Percentiles rank a stretch among this genome's conserved stretches.
phyloP scores from a whole-genome alignment of 352 stramenopile species.

The Phytophthora boehmeriae region DNA sequence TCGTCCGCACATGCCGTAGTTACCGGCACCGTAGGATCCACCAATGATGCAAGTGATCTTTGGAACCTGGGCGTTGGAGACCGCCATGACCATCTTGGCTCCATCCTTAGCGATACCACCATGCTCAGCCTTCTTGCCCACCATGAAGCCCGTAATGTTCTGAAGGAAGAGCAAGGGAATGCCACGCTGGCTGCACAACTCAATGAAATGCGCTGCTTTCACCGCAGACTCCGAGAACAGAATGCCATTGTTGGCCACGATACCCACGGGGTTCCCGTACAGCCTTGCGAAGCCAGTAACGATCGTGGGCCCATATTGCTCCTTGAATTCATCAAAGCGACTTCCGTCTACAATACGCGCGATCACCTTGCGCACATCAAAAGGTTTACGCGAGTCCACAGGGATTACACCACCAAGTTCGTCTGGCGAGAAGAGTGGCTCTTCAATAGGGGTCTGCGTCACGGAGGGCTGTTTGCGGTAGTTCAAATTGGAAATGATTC shows the following conservation, averaged over 20 bases:
- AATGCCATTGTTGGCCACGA: constrained; percentile 99
- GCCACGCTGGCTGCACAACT: constrained; percentile 95
- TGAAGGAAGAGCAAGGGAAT: constrained; percentile 98
- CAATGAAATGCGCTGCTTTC: constrained; percentile 98
- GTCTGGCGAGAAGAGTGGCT: constrained; percentile 91
- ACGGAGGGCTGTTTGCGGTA: constrained; percentile 42
- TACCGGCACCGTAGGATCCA: constrained; percentile 96
- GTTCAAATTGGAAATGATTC: constrained; percentile 95
- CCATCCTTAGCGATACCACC: constrained; percentile 98
- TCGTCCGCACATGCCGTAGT: constrained; percentile 98
- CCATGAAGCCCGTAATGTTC: constrained; percentile 99
- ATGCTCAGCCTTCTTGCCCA: constrained; percentile 96
- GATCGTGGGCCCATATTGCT: constrained; percentile 96
- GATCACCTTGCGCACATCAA: constrained; percentile 97
- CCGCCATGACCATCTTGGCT: constrained; percentile 95
- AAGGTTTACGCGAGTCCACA: constrained; percentile 93
- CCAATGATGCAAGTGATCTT: constrained; percentile 99
- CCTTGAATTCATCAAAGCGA: constrained; percentile 98
- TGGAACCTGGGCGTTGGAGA: constrained; percentile 94
- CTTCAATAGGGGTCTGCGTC: constrained; percentile 79
- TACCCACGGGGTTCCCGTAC: constrained; percentile 95
- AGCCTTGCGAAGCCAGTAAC: constrained; percentile 97
- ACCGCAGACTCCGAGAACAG: constrained; percentile 92
- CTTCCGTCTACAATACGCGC: constrained; percentile 96
- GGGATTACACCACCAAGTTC: constrained; percentile 96